These are phyloP conservation scores for Fomitopsis palustris DNA, from an alignment of 1,284 basidiomycete genomes.

Conservation along the genomic window DNA sequence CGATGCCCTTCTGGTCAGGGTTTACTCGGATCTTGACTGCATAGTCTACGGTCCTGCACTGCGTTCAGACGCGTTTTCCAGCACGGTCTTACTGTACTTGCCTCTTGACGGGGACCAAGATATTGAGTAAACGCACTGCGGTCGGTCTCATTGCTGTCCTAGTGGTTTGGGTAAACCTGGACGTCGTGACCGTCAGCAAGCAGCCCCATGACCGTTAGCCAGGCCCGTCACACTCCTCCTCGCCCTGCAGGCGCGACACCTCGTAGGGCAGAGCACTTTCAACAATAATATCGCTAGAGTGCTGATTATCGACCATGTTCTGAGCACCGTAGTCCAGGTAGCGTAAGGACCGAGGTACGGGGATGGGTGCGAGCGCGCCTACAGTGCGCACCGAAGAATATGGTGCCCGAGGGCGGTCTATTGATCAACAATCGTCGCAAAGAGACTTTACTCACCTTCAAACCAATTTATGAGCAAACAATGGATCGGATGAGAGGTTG, in stretches of 20 bases:
- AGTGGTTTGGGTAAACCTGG: not conserved
- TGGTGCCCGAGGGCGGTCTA: not conserved
- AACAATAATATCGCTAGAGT: too few species aligned
- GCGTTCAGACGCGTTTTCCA: constrained; percentile 6
- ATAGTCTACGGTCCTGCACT: constrained; percentile 70
- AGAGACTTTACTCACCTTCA: not conserved
- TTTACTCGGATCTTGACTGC: constrained; percentile 95
- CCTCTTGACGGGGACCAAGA: constrained; percentile 92
- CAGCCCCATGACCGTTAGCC: not conserved
- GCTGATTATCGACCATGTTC: too few species aligned
- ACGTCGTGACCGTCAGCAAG: not conserved
- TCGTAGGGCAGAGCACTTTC: too few species aligned
- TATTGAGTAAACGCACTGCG: constrained; percentile 70
- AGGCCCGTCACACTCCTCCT: not conserved
- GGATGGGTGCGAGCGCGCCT: not conserved
- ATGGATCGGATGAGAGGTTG: not conserved
- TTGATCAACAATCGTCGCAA: too few species aligned
- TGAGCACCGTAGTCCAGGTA: not conserved
- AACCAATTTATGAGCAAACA: not conserved
- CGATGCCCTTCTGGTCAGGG: constrained; percentile 87
- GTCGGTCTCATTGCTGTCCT: constrained; percentile 65
- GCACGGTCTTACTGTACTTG: constrained; percentile 33
- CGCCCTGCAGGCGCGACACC: not conserved
- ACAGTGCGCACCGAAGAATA: not conserved
- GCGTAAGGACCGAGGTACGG: not conserved